Evolutionary conservation across 164 flowering plant genomes (phyloP).

Genomic region (Vitis labrusca): DNA sequence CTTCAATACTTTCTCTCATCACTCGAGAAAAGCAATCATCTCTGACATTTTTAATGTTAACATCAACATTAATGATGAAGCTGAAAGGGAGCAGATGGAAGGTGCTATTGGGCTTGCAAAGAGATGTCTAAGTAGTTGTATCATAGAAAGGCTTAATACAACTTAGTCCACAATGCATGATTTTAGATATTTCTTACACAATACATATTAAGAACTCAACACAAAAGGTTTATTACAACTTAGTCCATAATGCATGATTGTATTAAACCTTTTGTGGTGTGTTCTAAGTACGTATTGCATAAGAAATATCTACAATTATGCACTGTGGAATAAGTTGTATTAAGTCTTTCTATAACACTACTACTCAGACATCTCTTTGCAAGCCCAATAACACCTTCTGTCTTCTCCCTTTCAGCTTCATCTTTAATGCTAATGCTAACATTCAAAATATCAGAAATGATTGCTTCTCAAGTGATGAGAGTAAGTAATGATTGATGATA

Average conservation of each 20-base stretch:
- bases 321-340: too few relatives aligned
- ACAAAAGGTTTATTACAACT: too few relatives aligned
- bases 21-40: not conserved
- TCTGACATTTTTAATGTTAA: not conserved
- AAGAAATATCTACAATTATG: not conserved
- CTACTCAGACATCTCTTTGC: not conserved
- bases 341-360: not conserved
- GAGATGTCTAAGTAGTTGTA: not conserved
- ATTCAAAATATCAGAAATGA: not conserved
- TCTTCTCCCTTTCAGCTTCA: conserved; percentile 7
- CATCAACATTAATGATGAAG: not conserved
- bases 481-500: not conserved
- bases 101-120: not conserved
- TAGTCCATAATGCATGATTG: too few relatives aligned
- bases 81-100: conserved; percentile 3
- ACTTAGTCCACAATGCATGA: too few relatives aligned
- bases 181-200: too few relatives aligned
- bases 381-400: not conserved
- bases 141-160: not conserved
- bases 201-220: too few relatives aligned
- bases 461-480: not conserved
- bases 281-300: too few relatives aligned
- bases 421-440: not conserved
- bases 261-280: too few relatives aligned
- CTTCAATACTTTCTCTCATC: not conserved